Evolutionary conservation across 345 rosid species (phyloP).

Genomic region (Streptanthus diversifolius): DNA sequence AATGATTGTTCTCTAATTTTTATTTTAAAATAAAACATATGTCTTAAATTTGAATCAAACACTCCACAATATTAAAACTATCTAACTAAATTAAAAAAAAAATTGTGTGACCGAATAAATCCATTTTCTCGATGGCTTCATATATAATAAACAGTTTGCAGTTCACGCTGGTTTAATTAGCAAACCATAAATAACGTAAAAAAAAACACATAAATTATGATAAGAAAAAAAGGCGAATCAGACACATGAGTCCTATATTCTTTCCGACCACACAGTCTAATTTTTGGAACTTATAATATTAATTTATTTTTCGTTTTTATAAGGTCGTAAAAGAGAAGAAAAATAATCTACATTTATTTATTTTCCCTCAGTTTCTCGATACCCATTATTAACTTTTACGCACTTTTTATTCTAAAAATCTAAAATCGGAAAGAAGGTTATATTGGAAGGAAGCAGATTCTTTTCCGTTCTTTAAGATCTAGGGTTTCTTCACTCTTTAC

Average conservation of each 20-base stretch:
- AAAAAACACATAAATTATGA: background rate
- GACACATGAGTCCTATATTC: background rate
- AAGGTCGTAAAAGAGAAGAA: background rate
- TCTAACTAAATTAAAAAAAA: no score
- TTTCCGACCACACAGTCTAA: conserved; percentile 13
- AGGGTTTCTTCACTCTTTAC: conserved; percentile 34
- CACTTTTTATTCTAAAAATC: background rate
- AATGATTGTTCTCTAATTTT: no score
- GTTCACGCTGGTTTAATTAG: background rate
- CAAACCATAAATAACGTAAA: background rate
- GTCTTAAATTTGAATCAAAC: no score
- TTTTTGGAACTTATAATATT: background rate
- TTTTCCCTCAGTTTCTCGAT: conserved; percentile 17
- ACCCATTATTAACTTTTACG: background rate
- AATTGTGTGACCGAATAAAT: no score
- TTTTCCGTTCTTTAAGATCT: conserved; percentile 38
- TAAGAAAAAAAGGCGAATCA: background rate
- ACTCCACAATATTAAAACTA: no score
- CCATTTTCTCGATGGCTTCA: background rate
- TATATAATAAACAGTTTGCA: background rate
- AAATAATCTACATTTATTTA: background rate
- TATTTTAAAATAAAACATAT: no score
- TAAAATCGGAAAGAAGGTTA: background rate
- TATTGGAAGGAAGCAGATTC: background rate
- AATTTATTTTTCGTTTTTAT: background rate